Evolutionary conservation across 306 rosid species (phyloP).

Genomic region (Heteromeles arbutifolia): DNA sequence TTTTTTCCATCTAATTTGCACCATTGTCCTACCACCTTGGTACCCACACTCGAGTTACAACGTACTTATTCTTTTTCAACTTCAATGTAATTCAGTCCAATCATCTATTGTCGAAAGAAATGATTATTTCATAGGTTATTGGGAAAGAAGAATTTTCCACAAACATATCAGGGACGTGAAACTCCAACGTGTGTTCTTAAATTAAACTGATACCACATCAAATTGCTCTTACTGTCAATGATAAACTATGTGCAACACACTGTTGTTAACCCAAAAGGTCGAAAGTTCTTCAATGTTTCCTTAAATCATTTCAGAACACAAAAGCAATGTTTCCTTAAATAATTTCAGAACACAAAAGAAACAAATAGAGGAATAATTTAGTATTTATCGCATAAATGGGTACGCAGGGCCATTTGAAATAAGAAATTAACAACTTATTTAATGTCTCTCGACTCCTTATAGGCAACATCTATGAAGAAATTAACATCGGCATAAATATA

Average conservation of each 20-base stretch:
- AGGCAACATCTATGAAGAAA: constrained; percentile 9
- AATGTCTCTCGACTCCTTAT: background rate
- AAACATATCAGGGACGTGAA: background rate
- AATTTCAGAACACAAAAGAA: background rate
- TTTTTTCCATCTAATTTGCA: background rate
- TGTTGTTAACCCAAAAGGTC: background rate
- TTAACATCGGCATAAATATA: constrained; percentile 12
- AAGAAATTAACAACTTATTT: background rate
- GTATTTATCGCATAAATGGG: background rate
- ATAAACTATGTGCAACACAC: background rate
- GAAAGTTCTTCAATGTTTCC: background rate
- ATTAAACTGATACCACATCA: background rate
- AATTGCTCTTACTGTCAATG: background rate
- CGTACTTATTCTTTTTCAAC: background rate
- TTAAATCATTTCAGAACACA: background rate
- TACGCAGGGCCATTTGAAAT: background rate
- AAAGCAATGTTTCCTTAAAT: background rate
- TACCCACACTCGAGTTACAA: too few species aligned
- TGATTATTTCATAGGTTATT: background rate
- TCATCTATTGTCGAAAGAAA: background rate
- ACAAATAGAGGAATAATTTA: background rate
- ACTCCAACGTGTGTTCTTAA: background rate
- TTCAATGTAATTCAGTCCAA: background rate
- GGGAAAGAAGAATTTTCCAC: background rate
- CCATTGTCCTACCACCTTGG: too few species aligned